Percentiles rank a stretch among this genome's conserved stretches.
Conservation (phyloP, 73 alveolate species). For the Paramecium caudatum region DNA sequence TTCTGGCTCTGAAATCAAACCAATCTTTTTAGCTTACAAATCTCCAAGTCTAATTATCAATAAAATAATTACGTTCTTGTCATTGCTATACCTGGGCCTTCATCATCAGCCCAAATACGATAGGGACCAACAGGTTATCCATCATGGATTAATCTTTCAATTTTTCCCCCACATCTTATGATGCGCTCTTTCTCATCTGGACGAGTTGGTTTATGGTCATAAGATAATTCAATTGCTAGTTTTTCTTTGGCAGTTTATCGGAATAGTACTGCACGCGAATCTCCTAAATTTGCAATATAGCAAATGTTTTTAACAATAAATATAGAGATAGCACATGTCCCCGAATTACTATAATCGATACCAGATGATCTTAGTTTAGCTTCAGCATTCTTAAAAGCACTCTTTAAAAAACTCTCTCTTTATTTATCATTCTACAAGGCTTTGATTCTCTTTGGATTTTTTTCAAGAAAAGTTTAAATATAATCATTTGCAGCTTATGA, state of each 20-base stretch:
- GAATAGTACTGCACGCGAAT: constrained; percentile 92
- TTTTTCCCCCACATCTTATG: constrained; percentile 82
- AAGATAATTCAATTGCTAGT: constrained; percentile 84
- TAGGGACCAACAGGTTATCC: constrained; percentile 85
- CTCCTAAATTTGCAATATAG: constrained; percentile 96
- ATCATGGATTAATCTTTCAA: constrained; percentile 80
- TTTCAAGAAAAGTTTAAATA: constrained; percentile 71
- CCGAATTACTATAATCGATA: constrained; percentile 81
- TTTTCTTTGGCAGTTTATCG: constrained; percentile 72
- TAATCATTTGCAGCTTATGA: constrained; percentile 77
- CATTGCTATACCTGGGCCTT: constrained; percentile 95
- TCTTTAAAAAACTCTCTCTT: constrained; percentile 74
- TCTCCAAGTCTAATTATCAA: constrained; percentile 80
- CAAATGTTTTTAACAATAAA: constrained; percentile 86
- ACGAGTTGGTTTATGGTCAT: constrained; percentile 94
- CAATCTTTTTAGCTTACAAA: constrained; percentile 90
- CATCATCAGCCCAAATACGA: constrained; percentile 93
- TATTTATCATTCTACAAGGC: constrained; percentile 69
- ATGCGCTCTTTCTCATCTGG: constrained; percentile 87
- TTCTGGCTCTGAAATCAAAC: constrained; percentile 91
- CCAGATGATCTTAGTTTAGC: constrained; percentile 75
- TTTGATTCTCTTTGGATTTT: constrained; percentile 72
- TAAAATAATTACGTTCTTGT: constrained; percentile 80
- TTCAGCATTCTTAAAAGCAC: constrained; percentile 77
- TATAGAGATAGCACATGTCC: constrained; percentile 88